These are phyloP conservation scores for Yueomyces sinensis DNA, from an alignment of 805 yeast species.

Conservation along the genomic window DNA sequence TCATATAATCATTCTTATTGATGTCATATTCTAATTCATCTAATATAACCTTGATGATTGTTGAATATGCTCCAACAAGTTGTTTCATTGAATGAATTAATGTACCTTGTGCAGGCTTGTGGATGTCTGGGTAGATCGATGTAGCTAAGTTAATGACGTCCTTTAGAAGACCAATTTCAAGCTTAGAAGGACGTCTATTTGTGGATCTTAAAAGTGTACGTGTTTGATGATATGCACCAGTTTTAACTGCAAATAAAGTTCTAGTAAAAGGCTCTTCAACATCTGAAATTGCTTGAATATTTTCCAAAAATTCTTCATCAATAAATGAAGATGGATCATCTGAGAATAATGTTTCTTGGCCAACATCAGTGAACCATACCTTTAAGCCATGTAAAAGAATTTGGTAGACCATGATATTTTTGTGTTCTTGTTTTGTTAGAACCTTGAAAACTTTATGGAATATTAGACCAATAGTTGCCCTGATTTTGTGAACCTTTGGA, in stretches of 20 bases:
- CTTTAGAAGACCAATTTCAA: constrained; percentile 46
- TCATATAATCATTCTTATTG: constrained; percentile 34
- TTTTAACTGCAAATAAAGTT: constrained; percentile 55
- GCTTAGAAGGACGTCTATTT: constrained; percentile 49
- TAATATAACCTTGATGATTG: constrained; percentile 31
- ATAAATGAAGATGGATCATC: constrained; percentile 39
- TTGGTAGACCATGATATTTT: constrained; percentile 51
- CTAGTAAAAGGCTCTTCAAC: constrained; percentile 62
- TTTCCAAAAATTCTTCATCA: constrained; percentile 40
- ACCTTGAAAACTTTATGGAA: constrained; percentile 44
- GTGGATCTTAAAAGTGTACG: constrained; percentile 60
- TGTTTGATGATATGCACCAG: constrained; percentile 60
- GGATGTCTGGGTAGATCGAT: constrained; percentile 54
- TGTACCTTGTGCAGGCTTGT: constrained; percentile 53
- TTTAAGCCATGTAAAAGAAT: constrained; percentile 48
- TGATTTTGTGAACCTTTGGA: constrained; percentile 40
- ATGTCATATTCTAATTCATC: constrained; percentile 37
- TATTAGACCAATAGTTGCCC: constrained; percentile 44
- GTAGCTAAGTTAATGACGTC: constrained; percentile 53
- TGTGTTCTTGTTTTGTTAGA: constrained; percentile 36
- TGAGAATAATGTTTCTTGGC: constrained; percentile 50
- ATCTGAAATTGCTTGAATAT: constrained; percentile 48
- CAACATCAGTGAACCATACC: constrained; percentile 70
- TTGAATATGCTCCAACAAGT: constrained; percentile 47
- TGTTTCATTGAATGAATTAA: constrained; percentile 55